Conservation (phyloP, 352 stramenopile genomes). For the Phytophthora sp. region DNA sequence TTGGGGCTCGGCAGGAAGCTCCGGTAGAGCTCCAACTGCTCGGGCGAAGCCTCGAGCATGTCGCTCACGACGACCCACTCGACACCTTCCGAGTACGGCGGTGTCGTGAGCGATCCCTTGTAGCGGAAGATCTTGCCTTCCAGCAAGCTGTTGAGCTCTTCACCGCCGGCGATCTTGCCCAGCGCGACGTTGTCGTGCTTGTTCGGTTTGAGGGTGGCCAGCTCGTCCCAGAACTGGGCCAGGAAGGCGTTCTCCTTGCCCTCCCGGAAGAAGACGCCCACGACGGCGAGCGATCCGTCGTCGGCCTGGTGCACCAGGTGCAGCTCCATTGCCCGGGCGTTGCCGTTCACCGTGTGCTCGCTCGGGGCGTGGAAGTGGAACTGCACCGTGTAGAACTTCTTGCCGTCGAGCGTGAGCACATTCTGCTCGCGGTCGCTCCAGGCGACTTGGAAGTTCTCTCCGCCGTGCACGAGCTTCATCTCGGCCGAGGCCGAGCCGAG, state of each 20-base stretch:
- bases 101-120: constrained; percentile 70
- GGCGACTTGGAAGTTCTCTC: constrained; percentile 59
- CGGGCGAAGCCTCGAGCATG: constrained; percentile 48
- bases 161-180: constrained; percentile 34
- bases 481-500: constrained; percentile 35
- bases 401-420: constrained; percentile 50
- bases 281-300: constrained; percentile 57
- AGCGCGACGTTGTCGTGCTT: constrained; percentile 35
- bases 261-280: constrained; percentile 65
- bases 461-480: constrained; percentile 42
- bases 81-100: constrained; percentile 77
- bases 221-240: constrained; percentile 62
- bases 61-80: constrained; percentile 69
- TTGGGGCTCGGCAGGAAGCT: constrained; percentile 54
- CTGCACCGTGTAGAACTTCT: constrained; percentile 62
- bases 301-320: constrained; percentile 72
- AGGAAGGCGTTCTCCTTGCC: constrained; percentile 65
- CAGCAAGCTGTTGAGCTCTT: constrained; percentile 32
- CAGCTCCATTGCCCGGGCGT: constrained; percentile 62
- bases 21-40: constrained; percentile 58
- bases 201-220: constrained; percentile 32
- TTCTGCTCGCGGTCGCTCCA: constrained; percentile 52
- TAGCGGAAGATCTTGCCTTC: constrained; percentile 62
- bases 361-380: constrained; percentile 76
- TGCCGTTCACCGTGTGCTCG: constrained; percentile 72